These are phyloP conservation scores for Alternaria sp. DNA, from an alignment of 2,329 filamentous ascomycete species.

Conservation along the genomic window DNA sequence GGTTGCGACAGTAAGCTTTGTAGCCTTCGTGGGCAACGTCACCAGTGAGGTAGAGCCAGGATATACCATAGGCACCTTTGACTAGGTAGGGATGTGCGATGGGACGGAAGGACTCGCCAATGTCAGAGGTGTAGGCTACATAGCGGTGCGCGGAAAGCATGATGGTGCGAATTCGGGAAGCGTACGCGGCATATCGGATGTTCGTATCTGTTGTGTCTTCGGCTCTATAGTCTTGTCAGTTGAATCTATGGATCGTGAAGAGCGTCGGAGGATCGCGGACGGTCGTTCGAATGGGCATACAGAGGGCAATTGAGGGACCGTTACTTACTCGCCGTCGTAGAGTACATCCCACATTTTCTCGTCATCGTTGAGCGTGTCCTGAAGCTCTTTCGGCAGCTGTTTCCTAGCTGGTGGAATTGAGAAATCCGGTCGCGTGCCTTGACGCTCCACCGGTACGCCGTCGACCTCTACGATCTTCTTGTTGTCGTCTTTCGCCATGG, in stretches of 20 bases:
- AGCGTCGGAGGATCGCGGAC: neutral
- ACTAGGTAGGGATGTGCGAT: conserved; percentile 88
- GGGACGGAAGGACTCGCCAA: conserved; percentile 95
- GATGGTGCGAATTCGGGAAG: conserved; percentile 83
- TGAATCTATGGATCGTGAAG: neutral
- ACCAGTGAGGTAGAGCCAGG: conserved; percentile 90
- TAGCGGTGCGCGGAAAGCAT: conserved; percentile 92
- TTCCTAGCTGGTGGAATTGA: conserved; percentile 59
- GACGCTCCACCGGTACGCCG: conserved; percentile 54
- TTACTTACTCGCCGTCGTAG: conserved; percentile 78
- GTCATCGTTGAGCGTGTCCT: conserved; percentile 67
- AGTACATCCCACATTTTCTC: conserved; percentile 81
- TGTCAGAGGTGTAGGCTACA: conserved; percentile 95
- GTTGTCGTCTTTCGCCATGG: conserved; percentile 51
- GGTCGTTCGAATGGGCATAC: neutral
- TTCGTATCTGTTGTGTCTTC: conserved; percentile 84
- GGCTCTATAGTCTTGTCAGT: conserved; percentile 58
- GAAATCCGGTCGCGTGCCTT: conserved; percentile 59
- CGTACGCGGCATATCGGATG: conserved; percentile 92
- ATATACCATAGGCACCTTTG: conserved; percentile 84
- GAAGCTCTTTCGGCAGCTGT: conserved; percentile 63
- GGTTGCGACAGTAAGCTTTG: conserved; percentile 91
- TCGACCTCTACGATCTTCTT: conserved; percentile 38
- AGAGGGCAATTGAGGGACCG: neutral
- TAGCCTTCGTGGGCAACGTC: conserved; percentile 95